These are phyloP conservation scores for Septoria petroselini DNA, from an alignment of 2,329 filamentous ascomycete genomes.

Conservation along the genomic window DNA sequence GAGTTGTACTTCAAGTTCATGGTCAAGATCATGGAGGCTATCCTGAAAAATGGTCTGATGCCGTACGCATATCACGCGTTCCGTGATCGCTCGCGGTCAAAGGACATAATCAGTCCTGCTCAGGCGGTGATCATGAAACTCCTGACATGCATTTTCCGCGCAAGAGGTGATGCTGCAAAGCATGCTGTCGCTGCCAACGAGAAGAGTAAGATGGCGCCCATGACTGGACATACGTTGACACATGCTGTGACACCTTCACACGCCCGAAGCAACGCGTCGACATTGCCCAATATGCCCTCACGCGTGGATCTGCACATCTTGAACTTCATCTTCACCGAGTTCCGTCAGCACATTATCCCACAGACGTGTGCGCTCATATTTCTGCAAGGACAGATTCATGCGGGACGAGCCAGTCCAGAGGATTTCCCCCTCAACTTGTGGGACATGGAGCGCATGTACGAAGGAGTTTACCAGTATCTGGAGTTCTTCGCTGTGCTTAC, in stretches of 20 bases:
- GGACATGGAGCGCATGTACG: constrained; percentile 97
- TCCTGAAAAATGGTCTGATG: constrained; percentile 82
- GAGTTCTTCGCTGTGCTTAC: constrained; percentile 90
- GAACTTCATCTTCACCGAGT: constrained; percentile 89
- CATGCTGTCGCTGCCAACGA: constrained; percentile 21
- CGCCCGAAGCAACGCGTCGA: not conserved
- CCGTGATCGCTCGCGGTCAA: constrained; percentile 66
- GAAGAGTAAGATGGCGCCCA: constrained; percentile 18
- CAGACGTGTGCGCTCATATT: constrained; percentile 94
- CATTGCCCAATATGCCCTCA: constrained; percentile 32
- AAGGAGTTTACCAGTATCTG: constrained; percentile 89
- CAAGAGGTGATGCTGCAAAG: constrained; percentile 47
- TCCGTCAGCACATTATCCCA: constrained; percentile 86
- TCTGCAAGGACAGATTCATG: constrained; percentile 83
- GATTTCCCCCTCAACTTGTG: constrained; percentile 93
- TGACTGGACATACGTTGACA: constrained; percentile 13
- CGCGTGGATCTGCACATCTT: constrained; percentile 64
- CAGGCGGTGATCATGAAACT: constrained; percentile 91
- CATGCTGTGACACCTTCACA: constrained; percentile 15
- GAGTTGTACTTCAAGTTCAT: constrained; percentile 96
- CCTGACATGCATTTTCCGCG: constrained; percentile 82
- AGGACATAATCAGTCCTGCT: constrained; percentile 92
- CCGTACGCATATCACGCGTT: constrained; percentile 91
- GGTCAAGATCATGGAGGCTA: constrained; percentile 89
- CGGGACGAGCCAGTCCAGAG: constrained; percentile 68